Conservation (phyloP, 306 rosid species). For the Prunus dulcis region DNA sequence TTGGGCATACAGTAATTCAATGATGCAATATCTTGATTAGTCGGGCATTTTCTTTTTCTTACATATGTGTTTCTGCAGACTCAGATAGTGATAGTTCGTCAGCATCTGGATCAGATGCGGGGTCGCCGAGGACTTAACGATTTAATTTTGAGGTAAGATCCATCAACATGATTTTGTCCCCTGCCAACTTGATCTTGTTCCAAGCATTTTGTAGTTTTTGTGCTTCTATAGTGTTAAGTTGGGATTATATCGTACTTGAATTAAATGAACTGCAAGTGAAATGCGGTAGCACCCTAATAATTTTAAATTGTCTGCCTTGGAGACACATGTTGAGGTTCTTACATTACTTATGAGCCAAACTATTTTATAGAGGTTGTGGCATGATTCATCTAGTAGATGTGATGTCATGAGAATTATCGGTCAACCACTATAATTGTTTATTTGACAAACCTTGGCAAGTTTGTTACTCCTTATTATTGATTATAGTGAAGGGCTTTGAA, state of each 20-base stretch:
- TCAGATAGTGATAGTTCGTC: conserved; percentile 96
- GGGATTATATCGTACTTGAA: background rate
- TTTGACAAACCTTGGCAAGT: background rate
- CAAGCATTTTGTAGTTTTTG: background rate
- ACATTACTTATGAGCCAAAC: background rate
- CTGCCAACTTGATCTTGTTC: background rate
- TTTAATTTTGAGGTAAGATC: conserved; percentile 45
- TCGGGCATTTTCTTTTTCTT: conserved; percentile 19
- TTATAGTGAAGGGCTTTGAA: background rate
- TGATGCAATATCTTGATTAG: conserved; percentile 9
- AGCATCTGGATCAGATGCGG: conserved; percentile 83
- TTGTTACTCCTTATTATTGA: background rate
- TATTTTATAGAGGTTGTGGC: background rate
- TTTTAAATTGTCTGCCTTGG: background rate
- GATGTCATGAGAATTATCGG: background rate
- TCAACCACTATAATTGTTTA: background rate
- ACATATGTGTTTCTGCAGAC: conserved; percentile 48
- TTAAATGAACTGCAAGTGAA: background rate
- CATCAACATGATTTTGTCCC: background rate
- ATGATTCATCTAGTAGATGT: background rate
- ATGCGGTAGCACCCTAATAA: background rate
- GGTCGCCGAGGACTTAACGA: conserved; percentile 62
- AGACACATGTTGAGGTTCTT: background rate
- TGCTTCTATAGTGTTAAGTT: background rate
- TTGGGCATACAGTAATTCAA: background rate